A percentile compares a stretch with the other conserved stretches of the same genome.
Evolutionary conservation across 306 rosid species (phyloP).

Genomic region (Lupinus albus): DNA sequence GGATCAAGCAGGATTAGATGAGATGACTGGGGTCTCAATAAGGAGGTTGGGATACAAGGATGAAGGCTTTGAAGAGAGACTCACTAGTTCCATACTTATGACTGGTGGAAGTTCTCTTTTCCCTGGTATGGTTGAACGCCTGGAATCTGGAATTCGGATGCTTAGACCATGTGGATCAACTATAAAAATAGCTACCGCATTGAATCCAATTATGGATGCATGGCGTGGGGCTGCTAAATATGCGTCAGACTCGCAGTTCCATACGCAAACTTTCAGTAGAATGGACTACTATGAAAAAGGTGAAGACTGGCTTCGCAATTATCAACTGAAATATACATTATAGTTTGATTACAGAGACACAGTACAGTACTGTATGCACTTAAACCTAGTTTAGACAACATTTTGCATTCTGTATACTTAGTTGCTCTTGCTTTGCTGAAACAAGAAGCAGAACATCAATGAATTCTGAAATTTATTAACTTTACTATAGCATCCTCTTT

Average conservation of each 20-base stretch:
- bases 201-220: constrained; percentile 76
- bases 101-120: constrained; percentile 76
- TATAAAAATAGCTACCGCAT: constrained; percentile 64
- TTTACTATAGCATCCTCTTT: background rate
- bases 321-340: constrained; percentile 58
- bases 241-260: constrained; percentile 61
- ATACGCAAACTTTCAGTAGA: constrained; percentile 65
- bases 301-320: constrained; percentile 72
- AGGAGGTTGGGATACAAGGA: constrained; percentile 58
- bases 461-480: background rate
- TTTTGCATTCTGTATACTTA: background rate
- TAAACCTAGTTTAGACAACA: background rate
- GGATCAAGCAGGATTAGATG: constrained; percentile 79
- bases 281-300: constrained; percentile 71
- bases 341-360: constrained; percentile 17
- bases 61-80: constrained; percentile 54
- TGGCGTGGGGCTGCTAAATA: constrained; percentile 86
- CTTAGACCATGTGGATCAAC: constrained; percentile 72
- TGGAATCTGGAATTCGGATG: constrained; percentile 79
- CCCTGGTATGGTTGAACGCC: constrained; percentile 72
- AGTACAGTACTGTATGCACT: constrained; percentile 23
- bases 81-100: constrained; percentile 59
- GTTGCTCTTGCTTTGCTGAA: background rate
- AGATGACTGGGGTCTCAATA: constrained; percentile 73
- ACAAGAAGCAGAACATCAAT: too few species aligned